These are phyloP conservation scores for Lenzites betulinus DNA, from an alignment of 768 basidiomycete species.

Conservation along the genomic window DNA sequence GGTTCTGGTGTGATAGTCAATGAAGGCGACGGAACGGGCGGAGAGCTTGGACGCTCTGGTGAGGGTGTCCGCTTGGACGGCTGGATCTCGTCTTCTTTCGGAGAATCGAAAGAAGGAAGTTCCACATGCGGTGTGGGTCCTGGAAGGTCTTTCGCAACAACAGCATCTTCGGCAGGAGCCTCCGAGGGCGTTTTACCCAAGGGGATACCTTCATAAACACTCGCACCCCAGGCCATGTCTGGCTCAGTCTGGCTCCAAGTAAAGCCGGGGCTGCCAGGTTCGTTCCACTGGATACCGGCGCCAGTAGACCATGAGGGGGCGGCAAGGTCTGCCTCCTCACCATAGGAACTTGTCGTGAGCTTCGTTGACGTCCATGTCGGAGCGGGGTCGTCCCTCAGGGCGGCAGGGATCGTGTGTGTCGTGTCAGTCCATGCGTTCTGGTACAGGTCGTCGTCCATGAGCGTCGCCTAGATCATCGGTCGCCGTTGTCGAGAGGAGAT, in stretches of 20 bases:
- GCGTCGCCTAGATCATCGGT: slow-evolving; percentile 16
- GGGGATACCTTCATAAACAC: slow-evolving; percentile 44
- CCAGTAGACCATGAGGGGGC: slow-evolving; percentile 59
- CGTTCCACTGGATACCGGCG: slow-evolving; percentile 47
- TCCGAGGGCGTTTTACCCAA: slow-evolving; percentile 30
- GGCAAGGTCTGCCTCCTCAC: slow-evolving; percentile 57
- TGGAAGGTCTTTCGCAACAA: not conserved
- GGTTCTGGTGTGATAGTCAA: slow-evolving; percentile 16
- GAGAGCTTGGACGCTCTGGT: too few species aligned
- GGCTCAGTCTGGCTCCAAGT: slow-evolving; percentile 43
- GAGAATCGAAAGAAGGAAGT: too few species aligned
- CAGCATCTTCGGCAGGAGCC: not conserved
- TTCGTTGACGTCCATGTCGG: slow-evolving; percentile 22
- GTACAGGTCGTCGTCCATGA: slow-evolving; percentile 82
- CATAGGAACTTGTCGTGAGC: slow-evolving; percentile 28
- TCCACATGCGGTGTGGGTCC: not conserved
- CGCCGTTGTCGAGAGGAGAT: not conserved
- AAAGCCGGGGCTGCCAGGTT: slow-evolving; percentile 41
- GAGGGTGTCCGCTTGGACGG: too few species aligned
- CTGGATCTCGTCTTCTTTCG: not conserved
- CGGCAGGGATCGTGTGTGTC: slow-evolving; percentile 29
- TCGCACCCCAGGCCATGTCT: slow-evolving; percentile 32
- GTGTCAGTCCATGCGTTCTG: slow-evolving; percentile 68
- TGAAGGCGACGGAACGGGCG: not conserved
- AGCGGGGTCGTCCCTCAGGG: not conserved